Evolutionary conservation across 2,329 filamentous ascomycete genomes (phyloP), one percentile per base, ranked within the genome.

Genomic region (Claviceps quebecensis): DNA sequence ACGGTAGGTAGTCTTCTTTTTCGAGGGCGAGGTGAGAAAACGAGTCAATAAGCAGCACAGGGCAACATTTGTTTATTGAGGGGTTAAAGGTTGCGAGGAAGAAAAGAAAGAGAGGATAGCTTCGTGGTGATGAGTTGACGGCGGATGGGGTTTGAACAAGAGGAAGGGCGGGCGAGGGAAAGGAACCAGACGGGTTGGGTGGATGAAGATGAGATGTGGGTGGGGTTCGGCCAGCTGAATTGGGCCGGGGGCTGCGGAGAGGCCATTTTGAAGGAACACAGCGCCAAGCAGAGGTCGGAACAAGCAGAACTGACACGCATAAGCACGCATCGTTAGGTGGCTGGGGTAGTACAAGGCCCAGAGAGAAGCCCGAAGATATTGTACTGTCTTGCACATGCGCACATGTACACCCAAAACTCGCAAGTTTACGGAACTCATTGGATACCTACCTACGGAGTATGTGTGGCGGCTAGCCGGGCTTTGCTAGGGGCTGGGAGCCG

Each of bases 1-100:
- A 3, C 29, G 29, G 9, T 34, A 34, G 29, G 9, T 34, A 34
- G 29, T 34, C 29, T 34, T 11, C 29, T 34, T 34, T 34, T 34
- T 34, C 29, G 29, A 9, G 9, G 29, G 29, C 29, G 29, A 34
- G 29, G 29, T 4, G 29, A 34, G 45, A 19, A 7, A 39, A 43
- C 54, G 56, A 41, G 41, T 57, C 60, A 37, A 49, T 56, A 50
- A 54, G 52, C 53, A 52, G 57, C 47, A 53, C 49, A 57, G 56
- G 38, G 48, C 47, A 52, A 39, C 52, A 56, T 50, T 50, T 51
- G 51, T 48, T 41, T 45, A 50, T 38, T 29, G 40, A 29, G 23
- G 36, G 29, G 2, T 23, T 37, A 11, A 34, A 34, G 29, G 46
- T 44, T 39, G 49, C 46, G 34, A 52, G 19, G 49, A 47, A 36